These are phyloP conservation scores for Exophiala oligosperma DNA, from an alignment of 2,329 filamentous ascomycete species.

Conservation along the genomic window DNA sequence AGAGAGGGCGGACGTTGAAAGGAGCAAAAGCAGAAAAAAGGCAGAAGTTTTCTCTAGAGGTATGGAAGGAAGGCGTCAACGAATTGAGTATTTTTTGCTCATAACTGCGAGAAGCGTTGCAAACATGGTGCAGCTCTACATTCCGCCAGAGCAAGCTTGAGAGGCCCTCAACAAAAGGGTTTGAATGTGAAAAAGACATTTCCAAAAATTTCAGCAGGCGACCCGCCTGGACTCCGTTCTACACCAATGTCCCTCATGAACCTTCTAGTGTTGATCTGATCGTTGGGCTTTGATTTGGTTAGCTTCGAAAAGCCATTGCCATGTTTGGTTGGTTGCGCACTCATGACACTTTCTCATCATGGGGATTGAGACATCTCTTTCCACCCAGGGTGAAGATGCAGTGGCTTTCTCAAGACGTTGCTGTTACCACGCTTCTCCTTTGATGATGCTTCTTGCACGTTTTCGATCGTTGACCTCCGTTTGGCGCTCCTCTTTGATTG, in stretches of 20 bases:
- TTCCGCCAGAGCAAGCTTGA: not conserved
- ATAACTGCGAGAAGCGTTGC: too few relatives aligned
- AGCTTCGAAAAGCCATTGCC: too few relatives aligned
- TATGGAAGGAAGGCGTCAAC: not conserved
- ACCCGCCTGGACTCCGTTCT: not conserved
- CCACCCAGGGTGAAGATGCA: constrained; percentile 1
- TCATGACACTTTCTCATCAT: not conserved
- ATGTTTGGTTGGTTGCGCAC: too few relatives aligned
- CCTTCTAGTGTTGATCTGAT: not conserved
- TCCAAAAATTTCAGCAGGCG: not conserved
- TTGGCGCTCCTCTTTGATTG: not conserved
- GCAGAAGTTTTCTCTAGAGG: too few relatives aligned
- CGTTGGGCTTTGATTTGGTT: too few relatives aligned
- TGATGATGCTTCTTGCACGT: not conserved
- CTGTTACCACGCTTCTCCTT: not conserved
- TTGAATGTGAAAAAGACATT: constrained; percentile 3
- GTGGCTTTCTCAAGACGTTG: not conserved
- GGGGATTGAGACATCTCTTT: not conserved
- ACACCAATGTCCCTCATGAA: not conserved
- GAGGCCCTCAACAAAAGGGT: not conserved
- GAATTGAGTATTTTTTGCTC: not conserved
- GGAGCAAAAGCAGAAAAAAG: not conserved
- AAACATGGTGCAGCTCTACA: not conserved
- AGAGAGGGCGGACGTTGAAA: constrained; percentile 6
- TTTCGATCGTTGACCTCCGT: not conserved